Percentiles rank a stretch among this genome's conserved stretches.
Evolutionary conservation across 108 stramenopile genomes (phyloP).

Genomic region (Cyclotella cryptica): DNA sequence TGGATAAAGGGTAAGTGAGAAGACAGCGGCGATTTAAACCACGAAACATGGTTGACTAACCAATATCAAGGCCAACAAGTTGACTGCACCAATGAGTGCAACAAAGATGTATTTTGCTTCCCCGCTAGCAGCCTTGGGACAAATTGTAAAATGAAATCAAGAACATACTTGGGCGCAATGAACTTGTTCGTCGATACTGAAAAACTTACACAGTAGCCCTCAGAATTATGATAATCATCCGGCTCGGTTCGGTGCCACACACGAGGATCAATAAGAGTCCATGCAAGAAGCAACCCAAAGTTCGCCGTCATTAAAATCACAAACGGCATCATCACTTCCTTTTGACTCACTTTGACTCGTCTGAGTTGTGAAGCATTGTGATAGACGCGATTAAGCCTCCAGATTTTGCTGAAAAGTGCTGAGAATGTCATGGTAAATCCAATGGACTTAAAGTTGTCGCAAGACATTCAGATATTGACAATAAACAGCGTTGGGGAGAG

Average conservation of each 20-base stretch:
- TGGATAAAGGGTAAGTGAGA: too few relatives aligned
- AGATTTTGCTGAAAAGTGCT: slow-evolving; percentile 66
- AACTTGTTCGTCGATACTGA: slow-evolving; percentile 1
- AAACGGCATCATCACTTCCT: slow-evolving; percentile 65
- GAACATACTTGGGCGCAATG: neutral
- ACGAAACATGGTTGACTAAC: neutral
- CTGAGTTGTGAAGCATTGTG: neutral
- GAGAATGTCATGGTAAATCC: slow-evolving; percentile 62
- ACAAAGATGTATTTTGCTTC: slow-evolving; percentile 14
- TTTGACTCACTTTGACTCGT: slow-evolving; percentile 34
- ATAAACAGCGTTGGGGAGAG: neutral
- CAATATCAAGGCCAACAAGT: slow-evolving; percentile 32
- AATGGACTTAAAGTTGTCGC: slow-evolving; percentile 34
- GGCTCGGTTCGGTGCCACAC: slow-evolving; percentile 30
- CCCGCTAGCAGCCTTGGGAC: neutral
- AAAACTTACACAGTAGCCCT: slow-evolving; percentile 14
- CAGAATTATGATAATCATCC: slow-evolving; percentile 9
- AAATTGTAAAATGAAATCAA: neutral
- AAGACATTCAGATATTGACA: neutral
- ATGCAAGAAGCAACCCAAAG: slow-evolving; percentile 45
- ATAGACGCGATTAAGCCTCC: slow-evolving; percentile 52
- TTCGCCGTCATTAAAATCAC: slow-evolving; percentile 45
- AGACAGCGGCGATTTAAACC: too few relatives aligned
- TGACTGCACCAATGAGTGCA: slow-evolving; percentile 31
- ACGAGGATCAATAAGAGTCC: slow-evolving; percentile 62